A percentile compares a stretch with the other conserved stretches of the same genome.
phyloP scores from a whole-genome alignment of 306 rosid genomes.

The Gleditsia sinensis region DNA sequence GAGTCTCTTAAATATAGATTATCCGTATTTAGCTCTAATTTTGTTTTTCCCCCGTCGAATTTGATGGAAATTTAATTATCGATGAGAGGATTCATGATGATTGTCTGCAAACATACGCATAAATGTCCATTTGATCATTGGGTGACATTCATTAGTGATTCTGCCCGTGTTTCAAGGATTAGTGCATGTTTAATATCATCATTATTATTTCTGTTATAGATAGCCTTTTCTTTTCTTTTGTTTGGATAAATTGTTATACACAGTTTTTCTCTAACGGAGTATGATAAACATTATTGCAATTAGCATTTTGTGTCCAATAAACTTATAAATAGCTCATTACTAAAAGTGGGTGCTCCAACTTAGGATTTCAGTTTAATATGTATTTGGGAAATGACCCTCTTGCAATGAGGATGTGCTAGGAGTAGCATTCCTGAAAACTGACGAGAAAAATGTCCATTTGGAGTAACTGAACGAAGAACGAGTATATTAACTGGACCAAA shows the following conservation, averaged over 20 bases:
- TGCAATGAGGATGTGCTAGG: too few species aligned
- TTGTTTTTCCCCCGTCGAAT: not conserved
- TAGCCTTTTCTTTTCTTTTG: not conserved
- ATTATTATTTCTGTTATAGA: not conserved
- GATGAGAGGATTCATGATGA: not conserved
- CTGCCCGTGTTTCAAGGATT: not conserved
- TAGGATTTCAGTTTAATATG: not conserved
- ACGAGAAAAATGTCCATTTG: not conserved
- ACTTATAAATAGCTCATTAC: not conserved
- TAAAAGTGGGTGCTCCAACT: not conserved
- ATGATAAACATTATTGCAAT: not conserved
- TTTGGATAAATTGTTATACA: not conserved
- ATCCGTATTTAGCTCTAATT: not conserved
- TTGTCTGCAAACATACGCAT: not conserved
- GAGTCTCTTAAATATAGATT: too few species aligned
- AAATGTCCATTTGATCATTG: not conserved
- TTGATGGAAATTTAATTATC: not conserved
- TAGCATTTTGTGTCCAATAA: not conserved
- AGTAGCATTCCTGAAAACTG: slow-evolving; percentile 1
- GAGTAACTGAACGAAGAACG: slow-evolving; percentile 14
- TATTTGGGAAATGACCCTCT: slow-evolving; percentile 16
- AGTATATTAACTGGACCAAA: not conserved
- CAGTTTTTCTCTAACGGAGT: not conserved
- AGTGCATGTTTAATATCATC: not conserved
- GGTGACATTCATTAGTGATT: not conserved